Evolutionary conservation across 208 protist genomes (phyloP), one percentile per base, ranked within the genome.

Genomic region (Porcisia deanei): DNA sequence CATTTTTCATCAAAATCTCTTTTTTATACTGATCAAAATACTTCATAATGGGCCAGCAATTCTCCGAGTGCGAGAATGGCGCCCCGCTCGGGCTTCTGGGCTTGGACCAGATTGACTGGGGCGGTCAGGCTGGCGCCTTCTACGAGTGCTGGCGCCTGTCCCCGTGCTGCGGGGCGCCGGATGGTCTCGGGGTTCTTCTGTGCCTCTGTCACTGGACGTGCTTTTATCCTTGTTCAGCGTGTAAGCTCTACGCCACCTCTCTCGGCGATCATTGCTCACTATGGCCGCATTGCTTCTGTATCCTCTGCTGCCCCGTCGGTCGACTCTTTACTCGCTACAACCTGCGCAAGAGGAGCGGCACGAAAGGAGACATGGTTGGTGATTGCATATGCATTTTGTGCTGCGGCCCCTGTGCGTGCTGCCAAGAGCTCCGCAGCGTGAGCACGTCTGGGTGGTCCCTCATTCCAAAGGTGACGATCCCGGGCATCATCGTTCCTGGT

Each of bases 291-390:
- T 94, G 88, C 54, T 79, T 91, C 79, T 93, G 83, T 67, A 82
- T 88, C 52, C 79, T 88, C 55, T 92, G 83, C 83, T 94, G 83
- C 71, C 87, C 87, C 0, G 65, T 86, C 12, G 85, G 77, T n/a
- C 85, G 86, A 7, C 77, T 87, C 77, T 92, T 94, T 83, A 94
- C 88, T 45, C 92, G 92, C 59, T 94, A 96, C 82, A 96, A 96
- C 82, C 85, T 93, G 66, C 92, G 89, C 54, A 92, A 94, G 70
- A 89, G 84, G 81, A 88, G 75, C 53, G 92, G 92, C 39, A 86
- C 82, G 45, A 61, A 60, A 0, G 92, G 92, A 60, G 94, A 92
- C 83, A 91, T 96, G 77, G 78, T 91, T 67, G 92, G 92, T 16
- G 92, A 96, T 73, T 94, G 69, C 75, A 75, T 88, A 16, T 96